Conservation (phyloP, 2,329 filamentous ascomycete species). For the Emmonsiellopsis sp. region DNA sequence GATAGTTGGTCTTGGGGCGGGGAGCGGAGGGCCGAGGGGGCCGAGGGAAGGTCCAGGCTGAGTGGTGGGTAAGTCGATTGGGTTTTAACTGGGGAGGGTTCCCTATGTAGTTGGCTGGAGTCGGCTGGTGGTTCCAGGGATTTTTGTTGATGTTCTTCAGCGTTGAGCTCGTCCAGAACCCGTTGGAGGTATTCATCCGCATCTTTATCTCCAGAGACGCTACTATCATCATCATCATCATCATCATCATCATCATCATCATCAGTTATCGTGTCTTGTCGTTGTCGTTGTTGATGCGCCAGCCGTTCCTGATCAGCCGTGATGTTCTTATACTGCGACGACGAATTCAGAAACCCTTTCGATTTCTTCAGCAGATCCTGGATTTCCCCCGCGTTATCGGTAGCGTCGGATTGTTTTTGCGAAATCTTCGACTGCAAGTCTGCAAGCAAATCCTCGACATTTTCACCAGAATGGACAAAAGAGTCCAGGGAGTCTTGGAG, state of each 20-base stretch:
- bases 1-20: constrained; percentile 8
- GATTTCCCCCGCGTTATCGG: constrained; percentile 3
- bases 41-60: constrained; percentile 2
- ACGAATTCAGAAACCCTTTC: constrained; percentile 22
- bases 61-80: background rate
- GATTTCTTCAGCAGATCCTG: constrained; percentile 7
- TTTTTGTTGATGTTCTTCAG: constrained; percentile 1
- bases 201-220: constrained; percentile 12
- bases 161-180: constrained; percentile 18
- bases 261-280: background rate
- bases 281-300: background rate
- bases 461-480: constrained; percentile 9
- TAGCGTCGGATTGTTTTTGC: background rate
- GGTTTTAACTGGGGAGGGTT: background rate
- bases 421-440: constrained; percentile 4
- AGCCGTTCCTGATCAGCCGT: background rate
- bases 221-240: background rate
- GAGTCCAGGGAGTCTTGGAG: constrained; percentile 2
- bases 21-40: constrained; percentile 8
- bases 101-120: background rate
- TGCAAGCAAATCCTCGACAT: constrained; percentile 14
- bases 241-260: background rate
- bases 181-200: constrained; percentile 19
- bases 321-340: constrained; percentile 11
- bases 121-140: background rate